Percentiles rank a stretch among this genome's conserved stretches.
Evolutionary conservation across 345 rosid species (phyloP).

Genomic region (Triadica sebifera): DNA sequence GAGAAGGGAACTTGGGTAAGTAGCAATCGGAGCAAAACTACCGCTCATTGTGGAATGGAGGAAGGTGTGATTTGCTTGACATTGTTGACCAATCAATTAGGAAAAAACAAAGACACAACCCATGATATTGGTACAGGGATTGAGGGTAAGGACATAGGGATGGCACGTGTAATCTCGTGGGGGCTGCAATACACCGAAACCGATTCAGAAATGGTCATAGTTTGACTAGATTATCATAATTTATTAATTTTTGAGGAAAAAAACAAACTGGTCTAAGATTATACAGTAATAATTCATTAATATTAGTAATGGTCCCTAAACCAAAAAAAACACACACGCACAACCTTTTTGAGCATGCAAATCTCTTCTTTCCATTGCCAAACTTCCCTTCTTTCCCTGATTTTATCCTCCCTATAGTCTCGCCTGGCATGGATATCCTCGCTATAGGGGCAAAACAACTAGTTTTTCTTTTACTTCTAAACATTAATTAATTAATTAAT

Average conservation of each 20-base stretch:
- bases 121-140: neutral
- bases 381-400: neutral
- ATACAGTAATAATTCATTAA: neutral
- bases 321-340: neutral
- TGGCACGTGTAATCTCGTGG: constrained; percentile 15
- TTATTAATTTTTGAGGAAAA: neutral
- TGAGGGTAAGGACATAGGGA: constrained; percentile 3
- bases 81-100: constrained; percentile 8
- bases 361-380: neutral
- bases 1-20: no score
- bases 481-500: neutral
- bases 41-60: no score
- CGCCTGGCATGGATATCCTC: neutral
- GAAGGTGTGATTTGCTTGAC: constrained; percentile 6
- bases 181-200: neutral
- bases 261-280: neutral
- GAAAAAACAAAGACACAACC: neutral
- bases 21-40: no score
- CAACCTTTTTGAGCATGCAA: constrained; percentile 4
- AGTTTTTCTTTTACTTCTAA: neutral
- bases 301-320: neutral
- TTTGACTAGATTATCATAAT: constrained; percentile 8
- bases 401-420: neutral
- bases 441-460: neutral
- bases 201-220: neutral